Conservation (phyloP, 345 rosid species). For the Melaleuca alternifolia region DNA sequence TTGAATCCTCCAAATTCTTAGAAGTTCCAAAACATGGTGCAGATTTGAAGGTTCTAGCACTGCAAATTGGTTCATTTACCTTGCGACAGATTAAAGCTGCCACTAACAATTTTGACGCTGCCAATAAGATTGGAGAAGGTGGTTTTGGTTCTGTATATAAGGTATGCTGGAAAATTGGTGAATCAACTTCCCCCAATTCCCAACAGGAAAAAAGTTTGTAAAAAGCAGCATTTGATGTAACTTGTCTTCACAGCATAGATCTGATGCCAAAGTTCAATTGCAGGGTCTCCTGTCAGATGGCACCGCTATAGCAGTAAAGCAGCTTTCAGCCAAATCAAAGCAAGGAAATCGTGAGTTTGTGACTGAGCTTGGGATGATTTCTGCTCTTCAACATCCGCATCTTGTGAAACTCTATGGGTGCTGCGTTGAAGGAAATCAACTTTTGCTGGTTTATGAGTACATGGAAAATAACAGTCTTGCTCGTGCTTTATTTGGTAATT, state of each 20-base stretch:
- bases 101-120: conserved; percentile 3
- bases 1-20: not conserved
- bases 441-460: conserved; percentile 10
- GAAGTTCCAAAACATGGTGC: not conserved
- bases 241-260: not conserved
- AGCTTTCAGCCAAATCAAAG: conserved; percentile 55
- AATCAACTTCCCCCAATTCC: not conserved
- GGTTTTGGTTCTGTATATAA: conserved; percentile 15
- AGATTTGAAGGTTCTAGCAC: conserved; percentile 1
- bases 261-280: not conserved
- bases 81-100: conserved; percentile 10
- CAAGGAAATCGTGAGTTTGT: conserved; percentile 34
- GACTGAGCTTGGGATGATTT: conserved; percentile 12
- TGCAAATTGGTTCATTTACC: conserved; percentile 12
- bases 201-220: not conserved
- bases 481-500: conserved; percentile 7
- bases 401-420: conserved; percentile 15
- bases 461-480: conserved; percentile 18
- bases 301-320: conserved; percentile 29
- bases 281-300: conserved; percentile 13
- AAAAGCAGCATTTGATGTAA: not conserved
- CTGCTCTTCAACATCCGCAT: conserved; percentile 12
- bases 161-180: not conserved
- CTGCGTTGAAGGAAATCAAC: conserved; percentile 13
- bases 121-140: conserved; percentile 14